Conservation (phyloP, 192 early-diverging fungal genomes). For the Linnemannia zychae region DNA sequence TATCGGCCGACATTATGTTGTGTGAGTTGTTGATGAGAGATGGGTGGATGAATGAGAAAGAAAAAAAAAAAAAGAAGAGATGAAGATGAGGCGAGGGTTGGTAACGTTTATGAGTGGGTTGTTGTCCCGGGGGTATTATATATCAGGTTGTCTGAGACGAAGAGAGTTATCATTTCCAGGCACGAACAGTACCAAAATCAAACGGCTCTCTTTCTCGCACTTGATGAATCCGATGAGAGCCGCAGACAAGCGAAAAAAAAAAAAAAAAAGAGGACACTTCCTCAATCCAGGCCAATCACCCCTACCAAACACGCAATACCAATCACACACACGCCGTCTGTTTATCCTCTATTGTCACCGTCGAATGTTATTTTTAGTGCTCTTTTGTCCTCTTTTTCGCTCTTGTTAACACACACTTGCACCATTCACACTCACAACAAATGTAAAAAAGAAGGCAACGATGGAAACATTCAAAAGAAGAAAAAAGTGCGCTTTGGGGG, state of each 20-base stretch:
- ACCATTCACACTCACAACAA: not conserved
- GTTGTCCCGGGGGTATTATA: not conserved
- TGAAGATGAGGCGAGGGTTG: not conserved
- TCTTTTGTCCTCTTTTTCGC: not conserved
- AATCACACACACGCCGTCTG: not conserved
- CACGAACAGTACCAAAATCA: not conserved
- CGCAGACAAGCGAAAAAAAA: too few species aligned
- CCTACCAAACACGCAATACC: not conserved
- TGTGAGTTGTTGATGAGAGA: not conserved
- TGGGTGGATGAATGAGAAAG: not conserved
- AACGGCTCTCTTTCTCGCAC: not conserved
- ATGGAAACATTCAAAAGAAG: not conserved
- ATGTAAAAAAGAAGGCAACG: not conserved
- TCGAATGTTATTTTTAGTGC: constrained; percentile 11
- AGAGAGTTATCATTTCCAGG: not conserved
- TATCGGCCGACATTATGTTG: constrained; percentile 17
- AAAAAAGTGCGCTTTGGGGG: constrained; percentile 18
- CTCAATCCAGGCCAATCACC: not conserved
- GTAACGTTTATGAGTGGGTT: not conserved
- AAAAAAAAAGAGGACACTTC: too few species aligned
- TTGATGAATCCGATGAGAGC: too few species aligned
- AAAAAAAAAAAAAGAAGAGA: not conserved
- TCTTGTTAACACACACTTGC: not conserved
- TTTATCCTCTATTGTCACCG: not conserved
- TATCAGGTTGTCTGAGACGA: not conserved